phyloP scores from a whole-genome alignment of 352 stramenopile genomes.

The Phytophthora hibernalis region DNA sequence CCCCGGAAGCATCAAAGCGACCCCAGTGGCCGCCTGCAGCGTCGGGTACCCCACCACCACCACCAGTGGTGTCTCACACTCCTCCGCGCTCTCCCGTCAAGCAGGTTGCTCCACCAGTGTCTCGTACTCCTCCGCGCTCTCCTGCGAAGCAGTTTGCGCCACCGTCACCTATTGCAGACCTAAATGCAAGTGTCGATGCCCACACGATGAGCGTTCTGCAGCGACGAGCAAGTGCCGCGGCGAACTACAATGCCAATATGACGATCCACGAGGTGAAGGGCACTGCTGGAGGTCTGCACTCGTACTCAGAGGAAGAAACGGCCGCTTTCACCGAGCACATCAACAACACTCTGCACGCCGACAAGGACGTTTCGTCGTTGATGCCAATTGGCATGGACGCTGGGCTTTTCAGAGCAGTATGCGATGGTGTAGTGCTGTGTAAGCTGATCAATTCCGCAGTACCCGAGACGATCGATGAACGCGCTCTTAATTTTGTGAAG shows the following conservation, averaged over 20 bases:
- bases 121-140: constrained; percentile 33
- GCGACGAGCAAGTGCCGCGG: constrained; percentile 63
- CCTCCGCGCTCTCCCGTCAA: constrained; percentile 31
- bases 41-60: constrained; percentile 33
- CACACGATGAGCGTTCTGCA: constrained; percentile 69
- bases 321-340: constrained; percentile 93
- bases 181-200: constrained; percentile 40
- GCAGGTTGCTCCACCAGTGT: constrained; percentile 13
- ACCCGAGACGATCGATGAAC: constrained; percentile 92
- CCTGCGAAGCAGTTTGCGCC: constrained; percentile 25
- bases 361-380: constrained; percentile 65
- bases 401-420: constrained; percentile 83
- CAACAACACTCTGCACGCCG: constrained; percentile 86
- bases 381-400: constrained; percentile 84
- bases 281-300: constrained; percentile 80
- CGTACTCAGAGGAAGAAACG: constrained; percentile 92
- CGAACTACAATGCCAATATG: constrained; percentile 63
- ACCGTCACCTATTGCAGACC: constrained; percentile 6
- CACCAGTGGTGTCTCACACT: constrained; percentile 26
- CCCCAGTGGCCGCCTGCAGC: constrained; percentile 56
- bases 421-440: constrained; percentile 90
- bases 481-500: constrained; percentile 86
- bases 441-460: constrained; percentile 93
- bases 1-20: constrained; percentile 42
- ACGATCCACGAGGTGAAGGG: constrained; percentile 87